Conservation (phyloP, 352 stramenopile genomes). For the Peronospora destructor region DNA sequence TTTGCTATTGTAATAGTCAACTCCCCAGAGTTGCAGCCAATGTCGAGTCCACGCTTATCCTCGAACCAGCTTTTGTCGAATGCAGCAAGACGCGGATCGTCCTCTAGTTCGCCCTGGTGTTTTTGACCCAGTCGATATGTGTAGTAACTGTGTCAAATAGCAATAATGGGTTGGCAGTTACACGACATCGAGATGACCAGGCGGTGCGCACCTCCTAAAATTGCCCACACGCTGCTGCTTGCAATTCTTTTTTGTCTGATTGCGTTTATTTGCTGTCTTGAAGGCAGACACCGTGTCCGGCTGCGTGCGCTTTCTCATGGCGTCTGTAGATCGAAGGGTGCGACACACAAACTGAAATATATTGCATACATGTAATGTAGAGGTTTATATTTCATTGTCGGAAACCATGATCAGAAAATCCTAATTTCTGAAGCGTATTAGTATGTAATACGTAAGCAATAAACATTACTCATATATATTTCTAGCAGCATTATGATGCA, state of each 20-base stretch:
- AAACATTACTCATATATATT: too few species aligned
- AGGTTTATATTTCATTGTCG: too few species aligned
- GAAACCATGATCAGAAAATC: too few species aligned
- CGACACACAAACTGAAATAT: too few species aligned
- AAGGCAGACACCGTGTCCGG: background rate
- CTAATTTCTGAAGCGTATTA: too few species aligned
- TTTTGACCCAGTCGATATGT: slow-evolving; percentile 62
- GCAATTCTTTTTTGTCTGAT: slow-evolving; percentile 19
- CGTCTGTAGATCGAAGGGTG: too few species aligned
- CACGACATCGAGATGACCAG: background rate
- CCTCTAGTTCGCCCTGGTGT: slow-evolving; percentile 37
- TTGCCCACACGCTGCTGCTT: slow-evolving; percentile 63
- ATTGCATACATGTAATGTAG: too few species aligned
- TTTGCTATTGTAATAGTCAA: slow-evolving; percentile 67
- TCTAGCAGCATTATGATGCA: too few species aligned
- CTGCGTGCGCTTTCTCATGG: background rate
- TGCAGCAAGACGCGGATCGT: slow-evolving; percentile 51
- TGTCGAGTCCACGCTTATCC: slow-evolving; percentile 56
- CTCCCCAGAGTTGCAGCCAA: slow-evolving; percentile 80
- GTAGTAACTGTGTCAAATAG: slow-evolving; percentile 49
- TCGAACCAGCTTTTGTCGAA: slow-evolving; percentile 66
- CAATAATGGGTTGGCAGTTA: slow-evolving; percentile 3
- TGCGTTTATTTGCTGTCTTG: background rate
- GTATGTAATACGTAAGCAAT: too few species aligned
- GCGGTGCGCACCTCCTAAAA: slow-evolving; percentile 49